Evolutionary conservation across 768 basidiomycete genomes (phyloP).

Genomic region (Fomitopsis pulvina): DNA sequence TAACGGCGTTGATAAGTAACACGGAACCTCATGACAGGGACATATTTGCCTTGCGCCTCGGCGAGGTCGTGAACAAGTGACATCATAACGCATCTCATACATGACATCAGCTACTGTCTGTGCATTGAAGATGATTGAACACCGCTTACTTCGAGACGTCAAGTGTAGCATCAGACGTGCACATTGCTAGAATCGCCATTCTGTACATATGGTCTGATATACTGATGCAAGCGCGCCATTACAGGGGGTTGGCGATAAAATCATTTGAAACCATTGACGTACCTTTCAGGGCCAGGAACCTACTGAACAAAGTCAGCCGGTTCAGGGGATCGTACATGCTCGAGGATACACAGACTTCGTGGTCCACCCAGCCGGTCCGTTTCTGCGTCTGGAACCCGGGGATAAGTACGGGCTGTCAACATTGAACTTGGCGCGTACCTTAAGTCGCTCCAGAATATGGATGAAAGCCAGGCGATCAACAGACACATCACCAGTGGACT

Average conservation of each 20-base stretch:
- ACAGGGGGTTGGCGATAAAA: neutral
- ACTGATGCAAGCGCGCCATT: slow-evolving; percentile 32
- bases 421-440: slow-evolving; percentile 40
- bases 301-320: slow-evolving; percentile 24
- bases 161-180: slow-evolving; percentile 64
- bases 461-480: slow-evolving; percentile 83
- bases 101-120: too few relatives aligned
- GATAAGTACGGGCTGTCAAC: neutral
- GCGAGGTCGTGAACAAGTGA: slow-evolving; percentile 91
- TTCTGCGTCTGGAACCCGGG: slow-evolving; percentile 68
- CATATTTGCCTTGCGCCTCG: slow-evolving; percentile 81
- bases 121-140: neutral
- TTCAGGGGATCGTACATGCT: neutral
- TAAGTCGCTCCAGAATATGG: slow-evolving; percentile 82
- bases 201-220: slow-evolving; percentile 98
- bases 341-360: slow-evolving; percentile 46
- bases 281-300: slow-evolving; percentile 87
- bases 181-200: slow-evolving; percentile 93
- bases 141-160: slow-evolving; percentile 63
- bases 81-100: slow-evolving; percentile 76
- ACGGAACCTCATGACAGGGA: too few relatives aligned
- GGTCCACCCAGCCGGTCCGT: slow-evolving; percentile 90
- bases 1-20: neutral
- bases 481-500: slow-evolving; percentile 42
- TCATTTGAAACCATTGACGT: neutral